Evolutionary conservation across 768 basidiomycete species (phyloP).

Genomic region (Leucosporidium creatinivorum): DNA sequence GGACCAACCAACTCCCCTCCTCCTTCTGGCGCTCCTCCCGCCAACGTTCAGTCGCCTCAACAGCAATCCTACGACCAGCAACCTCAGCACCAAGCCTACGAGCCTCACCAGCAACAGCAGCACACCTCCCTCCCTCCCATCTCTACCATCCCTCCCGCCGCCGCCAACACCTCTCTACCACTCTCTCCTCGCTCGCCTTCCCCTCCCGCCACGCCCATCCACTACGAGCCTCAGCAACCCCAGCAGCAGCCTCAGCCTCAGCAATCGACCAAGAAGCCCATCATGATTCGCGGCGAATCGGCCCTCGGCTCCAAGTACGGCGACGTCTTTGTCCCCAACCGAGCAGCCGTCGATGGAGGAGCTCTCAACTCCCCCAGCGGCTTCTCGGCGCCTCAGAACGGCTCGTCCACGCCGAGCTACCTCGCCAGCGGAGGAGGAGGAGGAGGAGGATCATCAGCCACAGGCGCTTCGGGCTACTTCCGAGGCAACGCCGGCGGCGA

Average conservation of each 20-base stretch:
- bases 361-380: conserved; percentile 27
- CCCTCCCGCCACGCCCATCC: background rate
- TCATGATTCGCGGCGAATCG: background rate
- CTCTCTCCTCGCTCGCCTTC: background rate
- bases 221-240: background rate
- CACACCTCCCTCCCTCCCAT: background rate
- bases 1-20: background rate
- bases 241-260: background rate
- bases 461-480: background rate
- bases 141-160: background rate
- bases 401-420: conserved; percentile 11
- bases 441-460: background rate
- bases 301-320: conserved; percentile 16
- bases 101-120: background rate
- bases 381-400: conserved; percentile 17
- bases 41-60: background rate
- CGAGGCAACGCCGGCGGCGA: no score
- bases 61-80: no score
- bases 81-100: background rate
- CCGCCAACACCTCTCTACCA: background rate
- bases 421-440: conserved; percentile 1
- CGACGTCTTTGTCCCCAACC: conserved; percentile 20
- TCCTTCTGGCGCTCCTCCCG: background rate
- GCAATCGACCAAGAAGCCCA: background rate
- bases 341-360: conserved; percentile 13